Percentiles rank a stretch among this genome's conserved stretches.
Conservation (phyloP, 2,329 filamentous ascomycete species). For the Pseudovirgaria hyperparasitica region DNA sequence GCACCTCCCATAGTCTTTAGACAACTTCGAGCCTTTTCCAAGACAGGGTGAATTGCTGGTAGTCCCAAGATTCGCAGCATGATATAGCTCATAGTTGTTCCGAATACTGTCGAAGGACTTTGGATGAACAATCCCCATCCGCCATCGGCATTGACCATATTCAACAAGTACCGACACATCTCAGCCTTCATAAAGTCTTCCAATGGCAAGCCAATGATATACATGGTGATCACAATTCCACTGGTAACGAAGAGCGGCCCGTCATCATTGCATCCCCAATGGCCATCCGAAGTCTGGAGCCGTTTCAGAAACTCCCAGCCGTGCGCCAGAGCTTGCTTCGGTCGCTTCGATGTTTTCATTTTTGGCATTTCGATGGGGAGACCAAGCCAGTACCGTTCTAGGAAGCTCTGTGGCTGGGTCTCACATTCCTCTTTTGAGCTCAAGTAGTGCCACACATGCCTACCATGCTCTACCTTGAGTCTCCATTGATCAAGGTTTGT, state of each 20-base stretch:
- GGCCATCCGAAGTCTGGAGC: neutral
- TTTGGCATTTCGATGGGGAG: no score
- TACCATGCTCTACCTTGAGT: no score
- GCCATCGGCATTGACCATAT: neutral
- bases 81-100: neutral
- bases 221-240: neutral
- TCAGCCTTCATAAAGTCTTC: neutral
- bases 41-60: neutral
- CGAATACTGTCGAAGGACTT: neutral
- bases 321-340: no score
- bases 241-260: neutral
- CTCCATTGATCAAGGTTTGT: no score
- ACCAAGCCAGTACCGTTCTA: no score
- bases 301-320: no score
- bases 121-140: neutral
- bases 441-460: no score
- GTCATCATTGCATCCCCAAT: conserved; percentile 1
- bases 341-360: no score
- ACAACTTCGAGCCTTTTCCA: neutral
- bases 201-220: neutral
- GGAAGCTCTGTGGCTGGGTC: no score
- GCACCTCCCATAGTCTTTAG: neutral
- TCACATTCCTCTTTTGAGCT: no score
- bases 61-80: neutral
- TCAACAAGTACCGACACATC: conserved; percentile 1